Evolutionary conservation across 1,139 yeast genomes (phyloP), one percentile per base, ranked within the genome.

Genomic region (Blastobotrys petasosporus): DNA sequence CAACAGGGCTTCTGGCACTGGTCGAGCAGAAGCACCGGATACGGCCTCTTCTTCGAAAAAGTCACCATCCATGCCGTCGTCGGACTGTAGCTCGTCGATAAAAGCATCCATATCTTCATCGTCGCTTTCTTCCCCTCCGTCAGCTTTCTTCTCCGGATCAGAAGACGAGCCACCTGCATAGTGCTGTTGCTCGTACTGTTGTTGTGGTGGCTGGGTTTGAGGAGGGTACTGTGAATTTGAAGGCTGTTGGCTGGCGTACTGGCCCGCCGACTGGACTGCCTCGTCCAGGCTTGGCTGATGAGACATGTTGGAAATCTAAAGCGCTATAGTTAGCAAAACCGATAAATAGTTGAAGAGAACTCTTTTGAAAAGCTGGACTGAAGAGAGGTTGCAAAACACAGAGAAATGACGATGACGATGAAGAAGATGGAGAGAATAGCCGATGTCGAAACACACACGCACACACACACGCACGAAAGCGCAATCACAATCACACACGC

Each of bases 31-130:
- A 45, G 64, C 62, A 31, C 67, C 70, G 30, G 67, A 57, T 39
- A 57, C 70, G 37, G 61, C 66, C 36, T 70, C 77, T 32, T 69
- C 75, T 32, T 71, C 85, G 41, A 74, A 84, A 4, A 74, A 84
- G 30, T 73, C 80, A 8, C 67, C 76, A 20, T 70, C 78, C 23
- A 69, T 79, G 54, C 76, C 85, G 54, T 76, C 79, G 68, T 86
- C 78, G 58, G 96, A 87, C 73, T 88, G 96, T 64, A 88, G 77
- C 62, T 88, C 96, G 58, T 80, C 76, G 62, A 88, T 85, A 69
- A 88, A 80, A 68, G 85, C 92, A 67, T 86, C 95, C 64, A 87
- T 86, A 66, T 85, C 94, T 56, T 82, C 92, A 52, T 83, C 90
- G 63, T 80, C 86, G 54, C 79, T 86, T 50, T 75, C 83, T 48